Conservation (phyloP, 1,284 basidiomycete species). For the Leucoagaricus sp. region DNA sequence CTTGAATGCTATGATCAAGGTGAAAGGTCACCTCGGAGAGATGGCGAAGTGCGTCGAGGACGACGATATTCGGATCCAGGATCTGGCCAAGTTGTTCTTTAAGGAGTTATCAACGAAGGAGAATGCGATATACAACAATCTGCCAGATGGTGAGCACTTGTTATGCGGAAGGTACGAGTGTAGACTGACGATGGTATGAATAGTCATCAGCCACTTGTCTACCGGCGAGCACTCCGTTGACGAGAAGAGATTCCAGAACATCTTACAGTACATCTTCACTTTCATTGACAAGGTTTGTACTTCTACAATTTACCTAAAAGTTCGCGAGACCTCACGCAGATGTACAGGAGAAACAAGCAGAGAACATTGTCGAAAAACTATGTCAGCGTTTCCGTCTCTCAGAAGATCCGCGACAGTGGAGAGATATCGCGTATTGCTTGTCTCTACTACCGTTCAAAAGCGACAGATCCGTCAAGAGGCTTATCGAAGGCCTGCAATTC, state of each 20-base stretch:
- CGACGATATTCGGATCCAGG: slow-evolving; percentile 84
- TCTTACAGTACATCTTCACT: slow-evolving; percentile 94
- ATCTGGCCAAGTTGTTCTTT: slow-evolving; percentile 97
- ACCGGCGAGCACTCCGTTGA: slow-evolving; percentile 94
- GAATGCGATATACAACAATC: slow-evolving; percentile 98
- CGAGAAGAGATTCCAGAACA: slow-evolving; percentile 89
- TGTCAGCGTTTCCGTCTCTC: slow-evolving; percentile 92
- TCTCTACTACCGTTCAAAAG: slow-evolving; percentile 96
- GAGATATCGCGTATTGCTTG: slow-evolving; percentile 95
- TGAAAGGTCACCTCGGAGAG: slow-evolving; percentile 98
- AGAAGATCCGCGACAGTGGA: slow-evolving; percentile 92
- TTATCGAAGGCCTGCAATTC: slow-evolving; percentile 88
- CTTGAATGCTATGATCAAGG: slow-evolving; percentile 99
- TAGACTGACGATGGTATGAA: slow-evolving; percentile 10
- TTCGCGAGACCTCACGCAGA: neutral
- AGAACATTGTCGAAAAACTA: slow-evolving; percentile 92
- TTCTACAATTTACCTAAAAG: neutral
- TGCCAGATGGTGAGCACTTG: slow-evolving; percentile 75
- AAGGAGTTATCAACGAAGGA: slow-evolving; percentile 96
- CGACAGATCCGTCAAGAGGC: slow-evolving; percentile 93
- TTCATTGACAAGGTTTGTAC: slow-evolving; percentile 92
- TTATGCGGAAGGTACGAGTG: neutral
- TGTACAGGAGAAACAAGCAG: slow-evolving; percentile 91
- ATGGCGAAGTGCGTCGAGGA: slow-evolving; percentile 99
- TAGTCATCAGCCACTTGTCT: slow-evolving; percentile 93